Evolutionary conservation across 352 stramenopile genomes (phyloP), one percentile per base, ranked within the genome.

Genomic region (Globisporangium irregulare): DNA sequence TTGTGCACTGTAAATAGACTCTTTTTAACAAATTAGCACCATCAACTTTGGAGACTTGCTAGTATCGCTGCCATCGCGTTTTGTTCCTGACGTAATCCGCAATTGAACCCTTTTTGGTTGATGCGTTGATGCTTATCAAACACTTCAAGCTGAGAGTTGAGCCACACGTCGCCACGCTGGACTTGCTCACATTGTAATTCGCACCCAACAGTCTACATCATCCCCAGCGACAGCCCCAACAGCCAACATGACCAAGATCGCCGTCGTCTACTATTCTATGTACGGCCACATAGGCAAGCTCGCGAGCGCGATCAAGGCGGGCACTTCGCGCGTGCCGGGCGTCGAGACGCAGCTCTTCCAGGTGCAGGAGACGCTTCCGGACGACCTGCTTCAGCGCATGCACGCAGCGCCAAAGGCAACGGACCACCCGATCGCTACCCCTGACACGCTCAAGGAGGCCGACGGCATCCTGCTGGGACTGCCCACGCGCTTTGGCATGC

Each of bases 381-480:
- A 91, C 6, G 81, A 93, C 6, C 70, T 96, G 25, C 81, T 96
- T 34, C 76, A 66, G 12, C 81, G 86, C 46, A 88, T 96, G 73
- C 69, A 79, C 63, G 89, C 90, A 18, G 74, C 84, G 34, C 75
- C 87, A 48, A 93, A 93, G 73, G 53, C 66, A 6, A 53, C 77
- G 18, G 78, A 82, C 54, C 41, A 80, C 38, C 83, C 86, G 25
- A 64, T 93, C 24, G 84, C 85, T 14, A 82, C 78, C 8, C 67
- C 87, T 0, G 76, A 87, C 12, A 80, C 88, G 46, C 74, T 97
- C 25, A 73, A 74, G 36, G 73, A 92, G 50, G 76, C 78, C 4
- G 91, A 97, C 66, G 90, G 87, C 59, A 86, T 97, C 64, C 60
- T 97, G 1, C 87, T 97, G 64, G 90, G 90, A 46, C 71, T 97